Base-by-base conservation (phyloP, 1,284 basidiomycete genomes). In the Puccinia novopanici region DNA sequence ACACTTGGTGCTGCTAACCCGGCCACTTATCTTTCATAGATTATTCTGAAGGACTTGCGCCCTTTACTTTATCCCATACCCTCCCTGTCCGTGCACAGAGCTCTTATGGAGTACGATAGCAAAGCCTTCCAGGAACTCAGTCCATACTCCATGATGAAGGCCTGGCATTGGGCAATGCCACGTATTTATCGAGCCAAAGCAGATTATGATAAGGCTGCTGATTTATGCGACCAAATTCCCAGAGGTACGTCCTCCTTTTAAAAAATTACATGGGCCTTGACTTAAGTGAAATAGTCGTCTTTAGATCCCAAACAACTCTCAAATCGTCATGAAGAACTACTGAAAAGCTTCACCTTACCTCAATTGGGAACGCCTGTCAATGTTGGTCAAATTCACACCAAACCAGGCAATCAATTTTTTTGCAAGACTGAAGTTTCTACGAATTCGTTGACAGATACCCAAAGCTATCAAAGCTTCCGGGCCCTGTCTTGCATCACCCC, bases 31-130 rank as follows among this genome's bases (percentile, higher is more conserved):
- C 83, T 84, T 71, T 90, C 91, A 0, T 93, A 95, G 84, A 91
- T 95, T 81, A 92, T 96, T 79, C 88, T 95, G 34, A 92, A 91
- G 82, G 93, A 95, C 84, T 86, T 95, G 0, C 89, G 91, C 24
- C 92, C 93, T 0, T 84, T 95, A 1, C 85, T 94, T 0, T 92
- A 91, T 83, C 91, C 92, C 0, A 85, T 91, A 0, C 88, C 89
- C 0, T 88, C 88, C 3, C 84, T 85, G 0, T 81, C 74, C 6
- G 75, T 54, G 13, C 30, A 74, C 2, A 54, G 55, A 0, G 87
- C 89, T 10, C 85, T 92, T 50, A 86, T 88, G 19, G 83, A 88
- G 45, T 90, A 89, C 85, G 91, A 91, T 82, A 87, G 88, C 37
- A 87, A 87, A 13, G 88, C 90, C 15, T 88, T 90, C 30, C 87